phyloP scores from a whole-genome alignment of 2,329 filamentous ascomycete genomes.

The Coniochaeta prunicola region DNA sequence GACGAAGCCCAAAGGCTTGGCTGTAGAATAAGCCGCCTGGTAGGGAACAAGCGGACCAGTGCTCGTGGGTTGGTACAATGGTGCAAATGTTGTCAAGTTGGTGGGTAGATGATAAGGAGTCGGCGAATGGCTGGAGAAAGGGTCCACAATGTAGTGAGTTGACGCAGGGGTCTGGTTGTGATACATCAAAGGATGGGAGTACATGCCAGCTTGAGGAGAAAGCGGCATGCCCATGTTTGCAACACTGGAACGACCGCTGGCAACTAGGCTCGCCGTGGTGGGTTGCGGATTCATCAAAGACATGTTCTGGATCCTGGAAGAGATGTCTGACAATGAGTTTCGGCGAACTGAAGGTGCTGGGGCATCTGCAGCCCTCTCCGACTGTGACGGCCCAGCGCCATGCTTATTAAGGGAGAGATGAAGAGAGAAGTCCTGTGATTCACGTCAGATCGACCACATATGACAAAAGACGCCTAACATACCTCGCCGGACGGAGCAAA shows the following conservation, averaged over 20 bases:
- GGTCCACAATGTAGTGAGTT: neutral
- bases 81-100: neutral
- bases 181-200: neutral
- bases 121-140: neutral
- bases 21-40: conserved; percentile 29
- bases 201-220: neutral
- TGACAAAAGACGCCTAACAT: conserved; percentile 8
- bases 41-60: conserved; percentile 6
- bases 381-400: neutral
- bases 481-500: conserved; percentile 23
- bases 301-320: conserved; percentile 1
- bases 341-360: neutral
- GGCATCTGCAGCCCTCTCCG: neutral
- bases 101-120: conserved; percentile 14
- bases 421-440: conserved; percentile 4
- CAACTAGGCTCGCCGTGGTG: neutral
- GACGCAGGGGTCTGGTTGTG: neutral
- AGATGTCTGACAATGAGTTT: neutral
- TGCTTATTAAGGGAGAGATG: conserved; percentile 1
- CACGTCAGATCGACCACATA: neutral
- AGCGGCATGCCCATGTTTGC: neutral
- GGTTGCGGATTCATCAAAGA: neutral
- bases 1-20: conserved; percentile 18
- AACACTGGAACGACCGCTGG: neutral
- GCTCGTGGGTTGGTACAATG: neutral